These are phyloP conservation scores for Anisodus tanguticus DNA, from an alignment of 257 asterid species.

Conservation along the genomic window DNA sequence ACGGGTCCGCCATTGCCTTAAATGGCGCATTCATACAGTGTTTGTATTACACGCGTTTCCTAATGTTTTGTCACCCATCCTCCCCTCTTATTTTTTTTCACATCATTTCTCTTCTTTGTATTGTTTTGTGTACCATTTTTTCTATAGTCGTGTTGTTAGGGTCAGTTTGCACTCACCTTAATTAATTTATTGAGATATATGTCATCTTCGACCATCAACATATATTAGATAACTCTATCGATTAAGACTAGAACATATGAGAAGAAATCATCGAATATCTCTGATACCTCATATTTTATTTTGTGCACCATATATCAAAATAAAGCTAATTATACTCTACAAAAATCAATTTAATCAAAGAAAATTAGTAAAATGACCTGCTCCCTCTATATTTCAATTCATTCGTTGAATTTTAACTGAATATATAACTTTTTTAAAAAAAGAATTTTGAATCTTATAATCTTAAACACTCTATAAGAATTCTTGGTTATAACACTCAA, in stretches of 20 bases:
- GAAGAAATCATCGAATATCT: too few relatives aligned
- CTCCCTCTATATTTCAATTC: neutral
- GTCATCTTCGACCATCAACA: too few relatives aligned
- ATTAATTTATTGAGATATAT: too few relatives aligned
- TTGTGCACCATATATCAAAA: neutral
- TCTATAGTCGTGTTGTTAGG: too few relatives aligned
- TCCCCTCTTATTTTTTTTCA: neutral
- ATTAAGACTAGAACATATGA: too few relatives aligned
- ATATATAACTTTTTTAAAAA: neutral
- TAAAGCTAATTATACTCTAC: too few relatives aligned
- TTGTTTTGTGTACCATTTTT: neutral
- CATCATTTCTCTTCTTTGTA: neutral
- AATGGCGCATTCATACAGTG: neutral
- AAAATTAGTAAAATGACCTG: neutral
- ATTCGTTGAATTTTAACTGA: neutral
- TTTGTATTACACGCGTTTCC: too few relatives aligned
- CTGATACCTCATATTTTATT: neutral
- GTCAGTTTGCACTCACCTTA: too few relatives aligned
- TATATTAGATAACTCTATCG: too few relatives aligned
- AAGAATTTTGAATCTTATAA: neutral
- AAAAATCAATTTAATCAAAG: neutral
- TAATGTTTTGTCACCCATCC: neutral
- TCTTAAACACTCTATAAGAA: neutral
- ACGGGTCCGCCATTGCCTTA: conserved; percentile 6
- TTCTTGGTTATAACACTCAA: too few relatives aligned